These are phyloP conservation scores for Phytophthora sp. DNA, from an alignment of 352 stramenopile genomes.

Conservation along the genomic window DNA sequence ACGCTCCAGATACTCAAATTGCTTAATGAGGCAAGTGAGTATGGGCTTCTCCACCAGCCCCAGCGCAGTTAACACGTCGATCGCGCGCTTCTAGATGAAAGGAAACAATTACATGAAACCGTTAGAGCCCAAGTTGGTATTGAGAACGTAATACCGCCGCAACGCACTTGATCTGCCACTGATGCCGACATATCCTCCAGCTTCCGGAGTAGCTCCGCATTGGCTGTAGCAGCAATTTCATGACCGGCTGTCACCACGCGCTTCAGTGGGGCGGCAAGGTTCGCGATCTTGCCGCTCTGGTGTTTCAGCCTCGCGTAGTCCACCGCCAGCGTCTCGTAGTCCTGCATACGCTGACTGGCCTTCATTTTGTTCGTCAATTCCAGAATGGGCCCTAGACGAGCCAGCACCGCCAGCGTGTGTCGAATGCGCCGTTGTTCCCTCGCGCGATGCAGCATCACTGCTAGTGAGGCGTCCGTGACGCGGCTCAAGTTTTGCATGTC, in stretches of 20 bases:
- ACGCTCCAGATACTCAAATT: slow-evolving; percentile 68
- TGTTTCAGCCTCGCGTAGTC: slow-evolving; percentile 76
- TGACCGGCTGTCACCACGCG: slow-evolving; percentile 62
- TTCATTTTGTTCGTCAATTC: slow-evolving; percentile 84
- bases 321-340: slow-evolving; percentile 79
- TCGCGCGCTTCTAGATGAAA: slow-evolving; percentile 52
- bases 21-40: slow-evolving; percentile 70
- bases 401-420: slow-evolving; percentile 74
- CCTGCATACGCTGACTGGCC: slow-evolving; percentile 55
- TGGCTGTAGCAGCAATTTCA: slow-evolving; percentile 64
- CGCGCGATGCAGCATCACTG: slow-evolving; percentile 75
- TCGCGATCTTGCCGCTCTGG: slow-evolving; percentile 63
- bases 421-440: slow-evolving; percentile 81
- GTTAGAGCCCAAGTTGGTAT: neutral
- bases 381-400: slow-evolving; percentile 70
- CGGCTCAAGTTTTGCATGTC: slow-evolving; percentile 68
- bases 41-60: slow-evolving; percentile 69
- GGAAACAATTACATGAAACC: neutral
- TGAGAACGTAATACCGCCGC: neutral
- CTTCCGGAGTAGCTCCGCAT: slow-evolving; percentile 60
- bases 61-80: slow-evolving; percentile 62
- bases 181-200: slow-evolving; percentile 71
- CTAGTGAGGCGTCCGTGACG: slow-evolving; percentile 70
- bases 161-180: slow-evolving; percentile 59
- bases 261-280: slow-evolving; percentile 57